A percentile compares a stretch with the other conserved stretches of the same genome.
These are phyloP conservation scores for Cenchrus purpureus DNA, from an alignment of 176 grass and related monocot species.

Conservation along the genomic window DNA sequence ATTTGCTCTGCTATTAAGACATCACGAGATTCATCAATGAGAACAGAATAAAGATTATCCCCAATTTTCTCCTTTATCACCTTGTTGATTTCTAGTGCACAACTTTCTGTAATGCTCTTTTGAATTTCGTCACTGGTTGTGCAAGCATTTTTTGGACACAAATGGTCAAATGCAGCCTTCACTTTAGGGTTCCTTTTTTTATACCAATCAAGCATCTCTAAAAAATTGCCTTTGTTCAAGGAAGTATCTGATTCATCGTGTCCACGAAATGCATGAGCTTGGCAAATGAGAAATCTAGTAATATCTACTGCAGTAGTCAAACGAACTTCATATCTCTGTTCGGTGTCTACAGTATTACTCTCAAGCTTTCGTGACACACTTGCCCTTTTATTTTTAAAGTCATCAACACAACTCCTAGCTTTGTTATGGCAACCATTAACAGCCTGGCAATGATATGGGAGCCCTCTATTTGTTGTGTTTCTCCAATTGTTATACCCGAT, in stretches of 20 bases:
- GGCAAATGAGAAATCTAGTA: not conserved
- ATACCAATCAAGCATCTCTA: not conserved
- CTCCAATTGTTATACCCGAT: too few relatives aligned
- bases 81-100: not conserved
- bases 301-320: not conserved
- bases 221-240: not conserved
- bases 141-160: not conserved
- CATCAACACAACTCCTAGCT: not conserved
- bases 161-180: not conserved
- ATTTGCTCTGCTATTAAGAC: not conserved
- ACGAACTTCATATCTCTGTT: not conserved
- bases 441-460: too few relatives aligned
- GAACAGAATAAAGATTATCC: not conserved
- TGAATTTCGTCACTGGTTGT: not conserved
- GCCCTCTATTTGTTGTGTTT: too few relatives aligned
- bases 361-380: too few relatives aligned
- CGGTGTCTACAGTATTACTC: not conserved
- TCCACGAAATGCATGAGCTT: not conserved
- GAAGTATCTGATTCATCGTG: not conserved
- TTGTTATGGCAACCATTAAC: not conserved
- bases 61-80: not conserved
- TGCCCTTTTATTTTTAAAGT: too few relatives aligned
- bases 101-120: not conserved
- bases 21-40: not conserved
- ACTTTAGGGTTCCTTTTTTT: not conserved